These are phyloP conservation scores for Phoma sp. DNA, from an alignment of 2,329 filamentous ascomycete species.

Conservation along the genomic window DNA sequence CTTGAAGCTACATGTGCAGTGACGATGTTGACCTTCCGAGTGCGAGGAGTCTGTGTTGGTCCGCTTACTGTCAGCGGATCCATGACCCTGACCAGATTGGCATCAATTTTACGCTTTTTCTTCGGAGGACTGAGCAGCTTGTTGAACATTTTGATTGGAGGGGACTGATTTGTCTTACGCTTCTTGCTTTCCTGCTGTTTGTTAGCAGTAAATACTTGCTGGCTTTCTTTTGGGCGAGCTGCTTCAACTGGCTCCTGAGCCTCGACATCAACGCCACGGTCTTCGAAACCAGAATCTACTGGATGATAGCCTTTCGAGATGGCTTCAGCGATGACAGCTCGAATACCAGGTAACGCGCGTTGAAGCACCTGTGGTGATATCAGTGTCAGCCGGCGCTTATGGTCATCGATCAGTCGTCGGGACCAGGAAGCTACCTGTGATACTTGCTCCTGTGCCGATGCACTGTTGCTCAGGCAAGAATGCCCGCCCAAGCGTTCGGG, in stretches of 20 bases:
- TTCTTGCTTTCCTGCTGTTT: background rate
- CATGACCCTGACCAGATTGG: no score
- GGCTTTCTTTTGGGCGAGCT: background rate
- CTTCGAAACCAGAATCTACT: conserved; percentile 1
- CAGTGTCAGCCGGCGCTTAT: conserved; percentile 20
- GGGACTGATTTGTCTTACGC: background rate
- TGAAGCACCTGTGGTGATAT: background rate
- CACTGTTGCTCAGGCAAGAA: background rate
- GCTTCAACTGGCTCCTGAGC: background rate
- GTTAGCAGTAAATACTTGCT: background rate
- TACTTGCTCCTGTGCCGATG: background rate
- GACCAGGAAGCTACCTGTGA: conserved; percentile 18
- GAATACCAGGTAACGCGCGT: conserved; percentile 9
- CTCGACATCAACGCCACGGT: conserved; percentile 8
- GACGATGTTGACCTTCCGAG: no score
- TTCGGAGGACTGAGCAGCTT: background rate
- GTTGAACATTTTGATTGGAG: conserved; percentile 3
- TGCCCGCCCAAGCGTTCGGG: conserved; percentile 2
- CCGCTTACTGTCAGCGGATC: no score
- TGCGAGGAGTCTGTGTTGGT: no score
- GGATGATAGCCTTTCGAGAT: conserved; percentile 14
- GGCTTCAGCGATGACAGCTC: conserved; percentile 16
- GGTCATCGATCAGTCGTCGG: conserved; percentile 19
- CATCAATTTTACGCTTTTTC: conserved; percentile 8
- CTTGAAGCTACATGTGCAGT: no score